phyloP scores from a whole-genome alignment of 495 filamentous ascomycete genomes.

The Xylona heveae region DNA sequence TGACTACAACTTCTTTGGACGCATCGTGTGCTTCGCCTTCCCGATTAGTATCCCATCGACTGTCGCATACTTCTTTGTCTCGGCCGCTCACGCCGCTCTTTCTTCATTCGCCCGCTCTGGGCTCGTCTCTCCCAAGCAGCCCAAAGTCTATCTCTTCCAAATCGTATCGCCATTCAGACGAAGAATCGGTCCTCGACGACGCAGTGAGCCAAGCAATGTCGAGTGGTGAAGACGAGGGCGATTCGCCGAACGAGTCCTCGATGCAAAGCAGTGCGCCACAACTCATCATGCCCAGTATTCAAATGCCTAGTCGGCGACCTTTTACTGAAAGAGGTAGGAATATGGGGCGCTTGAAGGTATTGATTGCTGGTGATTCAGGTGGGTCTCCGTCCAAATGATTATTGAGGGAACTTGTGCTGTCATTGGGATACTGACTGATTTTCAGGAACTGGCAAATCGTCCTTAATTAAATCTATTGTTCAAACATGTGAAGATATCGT shows the following conservation, averaged over 20 bases:
- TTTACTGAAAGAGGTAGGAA: constrained; percentile 75
- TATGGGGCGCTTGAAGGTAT: constrained; percentile 69
- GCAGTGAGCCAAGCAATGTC: constrained; percentile 23
- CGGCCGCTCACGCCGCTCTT: constrained; percentile 34
- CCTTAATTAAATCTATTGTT: constrained; percentile 79
- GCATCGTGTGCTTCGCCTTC: constrained; percentile 12
- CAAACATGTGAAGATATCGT: constrained; percentile 94
- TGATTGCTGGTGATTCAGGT: constrained; percentile 74
- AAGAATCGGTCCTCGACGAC: constrained; percentile 28
- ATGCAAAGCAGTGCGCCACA: constrained; percentile 45
- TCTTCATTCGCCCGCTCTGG: constrained; percentile 24
- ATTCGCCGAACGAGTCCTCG: constrained; percentile 14
- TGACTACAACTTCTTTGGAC: constrained; percentile 8
- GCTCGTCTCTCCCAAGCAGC: constrained; percentile 17
- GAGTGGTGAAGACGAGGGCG: constrained; percentile 23
- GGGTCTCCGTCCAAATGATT: constrained; percentile 9
- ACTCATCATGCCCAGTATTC: constrained; percentile 93
- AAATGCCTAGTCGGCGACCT: constrained; percentile 79
- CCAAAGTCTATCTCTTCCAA: constrained; percentile 23
- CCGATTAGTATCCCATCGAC: constrained; percentile 12
- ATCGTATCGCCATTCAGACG: constrained; percentile 29
- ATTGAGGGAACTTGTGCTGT: neutral
- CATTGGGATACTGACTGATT: constrained; percentile 3
- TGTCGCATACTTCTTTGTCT: constrained; percentile 17
- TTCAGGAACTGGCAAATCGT: constrained; percentile 59